Conservation (phyloP, 2,329 filamentous ascomycete genomes). For the Cercospora beticola region DNA sequence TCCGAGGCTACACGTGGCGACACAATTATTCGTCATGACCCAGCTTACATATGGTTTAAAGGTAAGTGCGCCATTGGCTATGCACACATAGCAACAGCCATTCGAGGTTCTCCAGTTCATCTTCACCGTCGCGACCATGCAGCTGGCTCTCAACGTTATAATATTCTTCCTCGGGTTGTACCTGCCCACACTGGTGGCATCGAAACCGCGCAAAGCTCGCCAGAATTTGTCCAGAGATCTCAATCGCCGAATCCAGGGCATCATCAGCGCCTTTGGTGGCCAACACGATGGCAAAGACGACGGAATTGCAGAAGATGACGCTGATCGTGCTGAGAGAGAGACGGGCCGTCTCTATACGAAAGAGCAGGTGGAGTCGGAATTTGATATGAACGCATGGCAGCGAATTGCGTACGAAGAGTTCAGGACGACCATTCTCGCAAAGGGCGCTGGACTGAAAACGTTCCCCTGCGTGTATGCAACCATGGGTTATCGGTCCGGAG, state of each 20-base stretch:
- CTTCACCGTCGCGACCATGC: slow-evolving; percentile 15
- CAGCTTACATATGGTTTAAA: background rate
- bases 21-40: slow-evolving; percentile 4
- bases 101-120: background rate
- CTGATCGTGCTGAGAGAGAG: background rate
- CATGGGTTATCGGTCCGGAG: slow-evolving; percentile 24
- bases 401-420: slow-evolving; percentile 25
- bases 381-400: slow-evolving; percentile 26
- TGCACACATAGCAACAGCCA: background rate
- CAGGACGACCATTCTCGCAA: slow-evolving; percentile 26
- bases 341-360: slow-evolving; percentile 9
- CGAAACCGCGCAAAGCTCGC: slow-evolving; percentile 18
- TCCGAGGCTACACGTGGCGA: slow-evolving; percentile 8
- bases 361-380: slow-evolving; percentile 22
- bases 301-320: background rate
- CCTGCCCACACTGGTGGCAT: slow-evolving; percentile 18
- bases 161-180: slow-evolving; percentile 24
- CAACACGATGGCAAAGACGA: background rate
- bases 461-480: slow-evolving; percentile 27
- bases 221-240: slow-evolving; percentile 14
- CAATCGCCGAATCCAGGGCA: background rate
- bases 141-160: slow-evolving; percentile 22
- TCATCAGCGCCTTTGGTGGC: background rate
- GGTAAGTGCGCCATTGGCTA: background rate
- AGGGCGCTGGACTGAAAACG: slow-evolving; percentile 23